Conservation (phyloP, 2,329 filamentous ascomycete species). For the Cladosporium sp. region DNA sequence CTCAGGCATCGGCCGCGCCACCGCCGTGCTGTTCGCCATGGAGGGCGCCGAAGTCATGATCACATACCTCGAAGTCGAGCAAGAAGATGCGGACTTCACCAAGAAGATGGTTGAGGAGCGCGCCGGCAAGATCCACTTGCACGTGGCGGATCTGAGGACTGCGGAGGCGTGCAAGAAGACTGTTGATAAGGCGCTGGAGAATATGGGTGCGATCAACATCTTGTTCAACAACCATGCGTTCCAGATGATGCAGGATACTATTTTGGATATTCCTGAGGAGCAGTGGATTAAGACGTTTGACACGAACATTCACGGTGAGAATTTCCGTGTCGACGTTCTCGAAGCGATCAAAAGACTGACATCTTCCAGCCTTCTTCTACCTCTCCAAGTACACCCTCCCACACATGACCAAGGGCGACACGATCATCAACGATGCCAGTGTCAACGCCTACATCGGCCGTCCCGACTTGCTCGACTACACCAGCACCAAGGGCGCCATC, state of each 20-base stretch:
- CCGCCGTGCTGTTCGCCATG: conserved; percentile 75
- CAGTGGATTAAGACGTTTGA: conserved; percentile 80
- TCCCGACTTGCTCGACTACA: conserved; percentile 79
- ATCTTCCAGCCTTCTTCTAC: conserved; percentile 63
- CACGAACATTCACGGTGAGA: conserved; percentile 69
- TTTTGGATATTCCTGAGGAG: conserved; percentile 71
- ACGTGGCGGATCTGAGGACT: conserved; percentile 65
- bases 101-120: conserved; percentile 68
- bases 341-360: background rate
- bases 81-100: conserved; percentile 73
- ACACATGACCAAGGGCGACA: conserved; percentile 71
- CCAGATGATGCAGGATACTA: conserved; percentile 72
- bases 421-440: conserved; percentile 83
- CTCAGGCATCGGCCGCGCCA: conserved; percentile 74
- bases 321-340: background rate
- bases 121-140: conserved; percentile 64
- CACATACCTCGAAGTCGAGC: conserved; percentile 72
- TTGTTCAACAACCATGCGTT: conserved; percentile 71
- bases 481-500: conserved; percentile 75
- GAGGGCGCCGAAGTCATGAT: conserved; percentile 76
- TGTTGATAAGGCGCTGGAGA: conserved; percentile 65
- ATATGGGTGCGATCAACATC: conserved; percentile 71
- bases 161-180: conserved; percentile 69
- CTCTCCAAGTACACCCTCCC: conserved; percentile 74
- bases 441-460: conserved; percentile 82